Percentiles rank a stretch among this genome's conserved stretches.
phyloP scores from a whole-genome alignment of 805 yeast species.

The Debaryomyces prosopidis region DNA sequence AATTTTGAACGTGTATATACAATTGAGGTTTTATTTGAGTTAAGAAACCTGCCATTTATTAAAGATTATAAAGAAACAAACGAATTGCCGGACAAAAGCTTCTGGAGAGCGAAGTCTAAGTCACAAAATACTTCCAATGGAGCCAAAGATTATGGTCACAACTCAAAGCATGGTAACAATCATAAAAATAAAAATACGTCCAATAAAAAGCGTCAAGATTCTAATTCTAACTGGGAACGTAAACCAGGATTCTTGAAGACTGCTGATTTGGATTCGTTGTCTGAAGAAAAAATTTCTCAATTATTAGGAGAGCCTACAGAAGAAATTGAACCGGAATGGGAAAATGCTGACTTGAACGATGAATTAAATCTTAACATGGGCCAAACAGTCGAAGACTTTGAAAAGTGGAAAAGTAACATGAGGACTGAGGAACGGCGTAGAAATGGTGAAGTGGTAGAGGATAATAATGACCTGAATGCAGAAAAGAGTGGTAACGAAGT shows the following conservation, averaged over 20 bases:
- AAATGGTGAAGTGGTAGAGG: constrained; percentile 37
- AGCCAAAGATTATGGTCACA: constrained; percentile 6
- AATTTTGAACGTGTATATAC: constrained; percentile 19
- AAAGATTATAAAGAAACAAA: constrained; percentile 27
- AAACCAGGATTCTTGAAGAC: constrained; percentile 19
- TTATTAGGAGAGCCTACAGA: constrained; percentile 36
- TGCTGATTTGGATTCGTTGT: constrained; percentile 30
- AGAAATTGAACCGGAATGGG: constrained; percentile 43
- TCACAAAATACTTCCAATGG: constrained; percentile 7
- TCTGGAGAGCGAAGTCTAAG: constrained; percentile 45
- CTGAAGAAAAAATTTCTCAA: constrained; percentile 33
- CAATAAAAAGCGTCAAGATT: constrained; percentile 17
- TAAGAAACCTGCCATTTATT: constrained; percentile 38
- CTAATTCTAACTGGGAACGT: constrained; percentile 30
- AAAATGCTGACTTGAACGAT: constrained; percentile 23
- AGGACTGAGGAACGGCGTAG: constrained; percentile 48
- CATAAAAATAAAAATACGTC: constrained; percentile 16
- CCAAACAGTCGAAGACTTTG: constrained; percentile 57
- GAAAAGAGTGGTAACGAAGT: constrained; percentile 37
- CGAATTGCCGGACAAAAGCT: constrained; percentile 46
- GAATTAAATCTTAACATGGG: constrained; percentile 41
- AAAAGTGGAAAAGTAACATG: constrained; percentile 58
- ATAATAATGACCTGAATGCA: constrained; percentile 10
- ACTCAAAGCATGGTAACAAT: constrained; percentile 6
- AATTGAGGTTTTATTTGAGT: constrained; percentile 26